Evolutionary conservation across 306 rosid genomes (phyloP).

Genomic region (Leucaena leucocephala): DNA sequence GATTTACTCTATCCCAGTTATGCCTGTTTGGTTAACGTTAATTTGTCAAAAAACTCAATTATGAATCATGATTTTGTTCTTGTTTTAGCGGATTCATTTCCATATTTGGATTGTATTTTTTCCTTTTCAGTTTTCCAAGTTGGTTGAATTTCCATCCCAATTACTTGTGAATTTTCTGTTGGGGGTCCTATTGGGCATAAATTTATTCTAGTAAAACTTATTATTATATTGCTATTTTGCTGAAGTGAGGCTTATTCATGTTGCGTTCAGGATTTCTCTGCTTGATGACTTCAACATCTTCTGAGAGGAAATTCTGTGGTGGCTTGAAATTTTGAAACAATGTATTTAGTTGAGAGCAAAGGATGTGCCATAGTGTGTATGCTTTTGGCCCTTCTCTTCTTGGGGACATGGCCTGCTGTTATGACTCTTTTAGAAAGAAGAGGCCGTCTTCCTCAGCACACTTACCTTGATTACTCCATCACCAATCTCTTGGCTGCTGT

Average conservation of each 20-base stretch:
- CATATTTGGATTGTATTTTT: background rate
- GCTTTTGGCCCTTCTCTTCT: conserved; percentile 66
- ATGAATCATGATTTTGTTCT: background rate
- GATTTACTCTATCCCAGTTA: background rate
- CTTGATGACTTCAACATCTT: conserved; percentile 19
- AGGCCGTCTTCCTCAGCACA: conserved; percentile 96
- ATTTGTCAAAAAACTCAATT: background rate
- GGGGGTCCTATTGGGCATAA: no score
- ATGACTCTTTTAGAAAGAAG: conserved; percentile 74
- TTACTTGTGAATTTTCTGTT: background rate
- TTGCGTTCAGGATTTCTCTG: conserved; percentile 40
- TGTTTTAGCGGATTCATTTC: conserved; percentile 21
- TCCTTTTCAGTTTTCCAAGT: background rate
- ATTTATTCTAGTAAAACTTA: no score
- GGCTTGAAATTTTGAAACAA: conserved; percentile 45
- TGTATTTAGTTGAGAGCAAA: conserved; percentile 87
- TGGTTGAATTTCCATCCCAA: no score
- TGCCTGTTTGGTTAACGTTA: background rate
- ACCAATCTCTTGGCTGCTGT: conserved; percentile 86
- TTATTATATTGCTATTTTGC: conserved; percentile 20
- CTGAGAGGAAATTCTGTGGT: conserved; percentile 29
- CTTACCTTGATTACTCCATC: conserved; percentile 85
- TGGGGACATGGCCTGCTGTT: conserved; percentile 94
- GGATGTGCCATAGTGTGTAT: conserved; percentile 89
- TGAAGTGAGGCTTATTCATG: background rate